phyloP scores from a whole-genome alignment of 73 alveolate species.

The Symbiodinium pilosum region DNA sequence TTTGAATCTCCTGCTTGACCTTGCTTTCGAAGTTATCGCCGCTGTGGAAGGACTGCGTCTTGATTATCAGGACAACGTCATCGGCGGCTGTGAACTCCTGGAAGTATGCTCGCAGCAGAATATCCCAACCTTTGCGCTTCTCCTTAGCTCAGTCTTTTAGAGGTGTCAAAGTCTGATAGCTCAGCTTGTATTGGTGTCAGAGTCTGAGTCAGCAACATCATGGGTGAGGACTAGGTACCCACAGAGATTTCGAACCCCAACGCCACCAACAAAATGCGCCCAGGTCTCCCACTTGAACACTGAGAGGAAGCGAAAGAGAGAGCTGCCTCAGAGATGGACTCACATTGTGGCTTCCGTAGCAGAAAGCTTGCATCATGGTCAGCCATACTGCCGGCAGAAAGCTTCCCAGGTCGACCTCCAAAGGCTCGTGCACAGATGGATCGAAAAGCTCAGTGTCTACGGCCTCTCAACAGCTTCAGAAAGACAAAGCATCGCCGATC shows the following conservation, averaged over 20 bases:
- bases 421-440: conserved; percentile 1
- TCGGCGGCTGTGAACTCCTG: conserved; percentile 33
- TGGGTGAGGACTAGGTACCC: too few relatives aligned
- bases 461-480: conserved; percentile 7
- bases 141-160: too few relatives aligned
- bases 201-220: too few relatives aligned
- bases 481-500: too few relatives aligned
- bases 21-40: conserved; percentile 55
- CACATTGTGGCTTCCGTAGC: too few relatives aligned
- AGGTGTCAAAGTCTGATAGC: too few relatives aligned
- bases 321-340: not conserved
- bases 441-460: conserved; percentile 76
- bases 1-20: not conserved
- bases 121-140: conserved; percentile 92
- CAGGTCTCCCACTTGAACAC: conserved; percentile 95
- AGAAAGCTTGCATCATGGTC: too few relatives aligned
- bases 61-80: conserved; percentile 49
- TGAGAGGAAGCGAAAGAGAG: conserved; percentile 59
- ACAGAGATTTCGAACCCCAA: too few relatives aligned
- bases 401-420: conserved; percentile 35
- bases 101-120: conserved; percentile 76
- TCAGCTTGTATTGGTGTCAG: too few relatives aligned
- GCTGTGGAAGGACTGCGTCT: conserved; percentile 87
- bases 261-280: too few relatives aligned
- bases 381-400: too few relatives aligned